phyloP scores from a whole-genome alignment of 148 eudicot genomes.

The Simmondsia chinensis region DNA sequence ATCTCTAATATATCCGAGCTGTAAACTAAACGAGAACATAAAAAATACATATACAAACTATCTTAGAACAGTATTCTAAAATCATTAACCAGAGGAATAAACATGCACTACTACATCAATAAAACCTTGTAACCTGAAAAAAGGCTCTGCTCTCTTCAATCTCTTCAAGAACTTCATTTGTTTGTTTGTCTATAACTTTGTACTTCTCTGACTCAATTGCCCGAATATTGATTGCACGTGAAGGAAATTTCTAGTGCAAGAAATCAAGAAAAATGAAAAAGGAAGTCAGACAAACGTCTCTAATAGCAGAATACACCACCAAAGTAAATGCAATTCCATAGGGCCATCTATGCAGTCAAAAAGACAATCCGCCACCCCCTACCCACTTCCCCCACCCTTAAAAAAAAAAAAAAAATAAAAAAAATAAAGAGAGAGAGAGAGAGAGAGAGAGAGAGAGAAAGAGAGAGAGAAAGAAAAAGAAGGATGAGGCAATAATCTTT shows the following conservation, averaged over 20 bases:
- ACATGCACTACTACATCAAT: not conserved
- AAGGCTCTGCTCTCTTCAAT: slow-evolving; percentile 97
- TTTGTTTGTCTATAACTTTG: slow-evolving; percentile 68
- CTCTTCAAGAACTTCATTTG: slow-evolving; percentile 79
- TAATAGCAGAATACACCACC: too few species aligned
- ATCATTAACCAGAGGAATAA: not conserved
- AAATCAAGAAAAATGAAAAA: not conserved
- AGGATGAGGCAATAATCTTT: not conserved
- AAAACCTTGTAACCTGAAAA: slow-evolving; percentile 57
- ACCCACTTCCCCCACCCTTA: not conserved
- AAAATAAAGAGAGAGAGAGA: not conserved
- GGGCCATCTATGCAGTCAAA: too few species aligned
- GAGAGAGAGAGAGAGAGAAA: not conserved
- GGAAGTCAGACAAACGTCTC: not conserved
- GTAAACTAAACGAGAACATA: too few species aligned
- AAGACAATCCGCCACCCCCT: not conserved
- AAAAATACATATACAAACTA: not conserved
- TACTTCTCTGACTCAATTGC: slow-evolving; percentile 79
- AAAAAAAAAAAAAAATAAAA: not conserved
- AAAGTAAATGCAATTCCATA: too few species aligned
- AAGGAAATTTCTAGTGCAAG: slow-evolving; percentile 56
- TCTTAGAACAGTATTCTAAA: slow-evolving; percentile 45
- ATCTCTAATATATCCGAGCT: too few species aligned
- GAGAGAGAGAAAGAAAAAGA: not conserved
- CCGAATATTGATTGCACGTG: slow-evolving; percentile 64